Base-by-base conservation (phyloP, 208 protist species). In the Vickermania ingenoplastis region DNA sequence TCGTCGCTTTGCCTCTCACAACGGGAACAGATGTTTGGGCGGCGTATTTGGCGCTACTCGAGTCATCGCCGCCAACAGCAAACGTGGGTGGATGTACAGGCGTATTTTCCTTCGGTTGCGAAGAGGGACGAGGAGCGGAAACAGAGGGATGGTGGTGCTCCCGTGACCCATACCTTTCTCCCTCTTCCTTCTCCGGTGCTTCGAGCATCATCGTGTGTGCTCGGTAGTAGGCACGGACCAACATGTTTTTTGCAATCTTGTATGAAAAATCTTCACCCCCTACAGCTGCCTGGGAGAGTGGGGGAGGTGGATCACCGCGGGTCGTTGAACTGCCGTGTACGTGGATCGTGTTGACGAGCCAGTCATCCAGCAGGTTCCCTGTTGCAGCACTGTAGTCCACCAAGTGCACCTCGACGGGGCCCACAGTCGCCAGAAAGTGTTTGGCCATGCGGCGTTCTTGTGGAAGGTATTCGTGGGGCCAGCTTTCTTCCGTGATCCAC, bases 321-420 rank as follows among this genome's bases (percentile, higher is more conserved):
- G 36, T 45, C 17, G 11, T 45, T 45, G 36, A n/a, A 17, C 36
- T 17, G 17, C 17, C 36, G 36, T 7, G 36, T 45, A n/a, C 36
- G 36, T n/a, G 17, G 17, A n/a, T 45, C 17, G 7, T 45, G 7
- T 17, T 7, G 7, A 7, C 36, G 7, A 17, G 17, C 36, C 36
- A 45, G 36, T 45, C 36, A 17, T 45, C 36, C 36, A 45, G 36
- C 3, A 24, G 21, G 50, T 5, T 29, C 28, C 57, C 61, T 24
- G 45, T 41, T 4, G 17, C 25, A 0, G 75, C 70, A 0, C 63
- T 63, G 45, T 81, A 78, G 63, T 81, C 74, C 0, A 70, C 58
- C 0, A 69, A 23, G 56, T 79, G 61, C 24, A 79, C 52, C 63
- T 81, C 74, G 31, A 80, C 49, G 1, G 78, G 65, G 0, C 59